phyloP scores from a whole-genome alignment of 805 yeast genomes.

The Schwanniomyces pseudopolymorphus region DNA sequence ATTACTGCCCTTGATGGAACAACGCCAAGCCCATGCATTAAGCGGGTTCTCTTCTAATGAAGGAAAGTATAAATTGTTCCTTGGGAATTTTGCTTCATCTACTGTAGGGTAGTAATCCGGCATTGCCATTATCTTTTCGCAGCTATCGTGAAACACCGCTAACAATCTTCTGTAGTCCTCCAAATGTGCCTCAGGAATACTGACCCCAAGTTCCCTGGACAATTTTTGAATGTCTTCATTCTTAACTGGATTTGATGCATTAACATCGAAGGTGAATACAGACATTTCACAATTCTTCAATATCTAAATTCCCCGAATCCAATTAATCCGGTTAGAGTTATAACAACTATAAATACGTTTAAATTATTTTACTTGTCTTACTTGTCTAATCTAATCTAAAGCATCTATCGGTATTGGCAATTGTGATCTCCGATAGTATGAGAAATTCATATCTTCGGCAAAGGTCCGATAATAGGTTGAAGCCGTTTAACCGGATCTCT shows the following conservation, averaged over 20 bases:
- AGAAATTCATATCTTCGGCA: too few species aligned
- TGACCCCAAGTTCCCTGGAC: constrained; percentile 20
- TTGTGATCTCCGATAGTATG: too few species aligned
- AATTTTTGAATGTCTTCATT: constrained; percentile 17
- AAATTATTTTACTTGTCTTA: too few species aligned
- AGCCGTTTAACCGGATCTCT: too few species aligned
- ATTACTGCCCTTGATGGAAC: constrained; percentile 22
- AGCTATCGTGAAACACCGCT: constrained; percentile 25
- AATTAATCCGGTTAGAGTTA: too few species aligned
- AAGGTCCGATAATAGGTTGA: too few species aligned
- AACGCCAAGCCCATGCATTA: constrained; percentile 34
- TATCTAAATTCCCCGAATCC: background rate
- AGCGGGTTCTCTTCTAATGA: constrained; percentile 18
- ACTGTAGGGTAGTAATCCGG: constrained; percentile 28
- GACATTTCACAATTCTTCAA: constrained; percentile 13
- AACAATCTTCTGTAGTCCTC: constrained; percentile 21
- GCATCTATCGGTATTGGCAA: too few species aligned
- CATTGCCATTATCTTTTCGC: constrained; percentile 20
- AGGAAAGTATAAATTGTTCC: constrained; percentile 23
- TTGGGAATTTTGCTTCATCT: constrained; percentile 30
- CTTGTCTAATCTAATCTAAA: too few species aligned
- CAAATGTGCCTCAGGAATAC: constrained; percentile 16
- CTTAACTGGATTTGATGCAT: constrained; percentile 21
- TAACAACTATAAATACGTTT: too few species aligned
- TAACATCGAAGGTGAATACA: constrained; percentile 21